These are phyloP conservation scores for Leccinellum albellum DNA, from an alignment of 768 basidiomycete species.

Conservation along the genomic window DNA sequence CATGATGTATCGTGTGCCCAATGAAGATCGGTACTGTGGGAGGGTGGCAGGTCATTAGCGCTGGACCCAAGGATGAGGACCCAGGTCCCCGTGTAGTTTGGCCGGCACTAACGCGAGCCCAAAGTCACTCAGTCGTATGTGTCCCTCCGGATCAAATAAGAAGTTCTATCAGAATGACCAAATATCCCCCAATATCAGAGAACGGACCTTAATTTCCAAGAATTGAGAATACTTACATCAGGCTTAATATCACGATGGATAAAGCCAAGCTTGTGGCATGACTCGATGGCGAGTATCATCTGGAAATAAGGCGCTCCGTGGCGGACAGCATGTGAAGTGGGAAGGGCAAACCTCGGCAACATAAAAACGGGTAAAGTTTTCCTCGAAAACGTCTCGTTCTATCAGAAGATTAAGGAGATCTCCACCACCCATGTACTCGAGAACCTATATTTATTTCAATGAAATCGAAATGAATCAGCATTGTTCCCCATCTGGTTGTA, in stretches of 20 bases:
- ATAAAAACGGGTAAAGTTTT: slow-evolving; percentile 91
- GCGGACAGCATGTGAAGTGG: slow-evolving; percentile 17
- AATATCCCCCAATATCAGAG: slow-evolving; percentile 20
- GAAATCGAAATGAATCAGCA: slow-evolving; percentile 58
- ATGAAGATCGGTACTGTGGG: slow-evolving; percentile 78
- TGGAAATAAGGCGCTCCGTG: slow-evolving; percentile 36
- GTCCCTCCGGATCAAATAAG: slow-evolving; percentile 88
- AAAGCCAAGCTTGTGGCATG: slow-evolving; percentile 91
- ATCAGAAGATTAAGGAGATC: slow-evolving; percentile 95
- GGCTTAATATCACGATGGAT: slow-evolving; percentile 98
- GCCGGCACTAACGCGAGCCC: slow-evolving; percentile 78
- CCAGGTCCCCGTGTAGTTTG: slow-evolving; percentile 23
- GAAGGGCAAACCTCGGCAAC: slow-evolving; percentile 71
- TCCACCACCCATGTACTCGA: slow-evolving; percentile 95
- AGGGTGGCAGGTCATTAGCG: slow-evolving; percentile 18
- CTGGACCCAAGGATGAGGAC: slow-evolving; percentile 8
- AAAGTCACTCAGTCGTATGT: slow-evolving; percentile 94
- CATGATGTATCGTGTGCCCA: slow-evolving; percentile 97
- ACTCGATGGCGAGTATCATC: slow-evolving; percentile 94
- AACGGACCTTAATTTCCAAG: slow-evolving; percentile 28
- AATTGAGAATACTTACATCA: slow-evolving; percentile 53
- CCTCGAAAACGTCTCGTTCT: slow-evolving; percentile 85
- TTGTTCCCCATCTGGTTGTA: slow-evolving; percentile 26
- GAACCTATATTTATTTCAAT: slow-evolving; percentile 54
- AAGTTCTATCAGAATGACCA: slow-evolving; percentile 66